Evolutionary conservation across 768 basidiomycete species (phyloP), one percentile per base, ranked within the genome.

Genomic region (Tylopilus rubrobrunneus): DNA sequence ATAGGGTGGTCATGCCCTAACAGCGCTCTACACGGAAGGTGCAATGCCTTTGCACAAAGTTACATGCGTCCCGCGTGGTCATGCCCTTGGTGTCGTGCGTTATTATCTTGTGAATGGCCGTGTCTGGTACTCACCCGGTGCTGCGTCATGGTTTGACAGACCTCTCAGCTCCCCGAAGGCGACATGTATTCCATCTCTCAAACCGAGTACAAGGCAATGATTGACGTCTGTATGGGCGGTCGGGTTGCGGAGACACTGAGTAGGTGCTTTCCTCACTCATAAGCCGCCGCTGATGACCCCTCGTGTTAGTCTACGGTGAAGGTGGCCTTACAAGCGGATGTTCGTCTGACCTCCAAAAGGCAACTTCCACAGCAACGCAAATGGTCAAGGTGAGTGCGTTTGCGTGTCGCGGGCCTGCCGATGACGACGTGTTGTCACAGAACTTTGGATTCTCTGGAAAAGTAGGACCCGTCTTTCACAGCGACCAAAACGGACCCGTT

Each of bases 21-120:
- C 94, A 25, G 94, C 96, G 7, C 75, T 98, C 45, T 93, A 93
- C 68, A 98, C 97, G 1, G 82, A 90, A 57, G 96, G 95, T 47
- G 93, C 95, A 41, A 93, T 94, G 83, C 97, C 97, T 40, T 73
- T 99, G 57, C 95, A 98, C 72, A 97, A 97, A 75, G 96, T 98
- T 33, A 98, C 96, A 25, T 97, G 96, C 68, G 83, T 99, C 49
- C 96, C 96, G 39, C 89, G 97, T 62, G 97, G 97, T 27, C 89
- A 96, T 66, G 89, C 94, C 21, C 79, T 98, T 43, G 94, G 95
- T 52, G 74, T 89, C 60, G 90, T 92, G 74, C 59, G 86, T 80
- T 31, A 10, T 41, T 25, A 10, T 34, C 31, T 37, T 5, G 14
- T 17, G 29, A 19, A 37, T 25, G 37, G 25, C 31, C 10, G 36